phyloP scores from a whole-genome alignment of 1,139 yeast genomes.

The Yamadazyma jaroonii region DNA sequence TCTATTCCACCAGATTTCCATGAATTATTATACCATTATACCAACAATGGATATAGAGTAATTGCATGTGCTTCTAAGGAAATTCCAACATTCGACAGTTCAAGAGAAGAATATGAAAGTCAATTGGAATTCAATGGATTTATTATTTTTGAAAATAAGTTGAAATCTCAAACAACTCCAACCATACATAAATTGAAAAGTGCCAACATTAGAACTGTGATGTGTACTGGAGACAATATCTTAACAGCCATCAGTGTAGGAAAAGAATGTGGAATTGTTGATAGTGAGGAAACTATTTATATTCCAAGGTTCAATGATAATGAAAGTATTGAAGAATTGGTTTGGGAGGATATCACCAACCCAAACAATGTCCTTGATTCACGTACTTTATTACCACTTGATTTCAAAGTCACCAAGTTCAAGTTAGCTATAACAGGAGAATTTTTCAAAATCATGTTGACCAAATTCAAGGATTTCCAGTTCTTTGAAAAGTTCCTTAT shows the following conservation, averaged over 20 bases:
- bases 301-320: constrained; percentile 60
- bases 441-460: constrained; percentile 72
- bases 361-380: constrained; percentile 56
- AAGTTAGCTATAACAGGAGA: constrained; percentile 90
- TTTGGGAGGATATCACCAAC: constrained; percentile 70
- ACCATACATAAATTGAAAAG: constrained; percentile 56
- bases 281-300: constrained; percentile 46
- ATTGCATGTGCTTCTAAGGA: constrained; percentile 86
- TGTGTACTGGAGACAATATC: constrained; percentile 98
- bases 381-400: constrained; percentile 53
- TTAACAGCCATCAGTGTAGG: constrained; percentile 94
- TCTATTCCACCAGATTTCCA: constrained; percentile 75
- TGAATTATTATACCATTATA: constrained; percentile 73
- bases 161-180: constrained; percentile 64
- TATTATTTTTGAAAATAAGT: constrained; percentile 85
- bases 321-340: constrained; percentile 27
- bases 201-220: constrained; percentile 78
- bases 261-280: constrained; percentile 71
- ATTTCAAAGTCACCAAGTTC: constrained; percentile 37
- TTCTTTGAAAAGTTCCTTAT: constrained; percentile 60
- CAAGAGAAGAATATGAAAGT: constrained; percentile 63
- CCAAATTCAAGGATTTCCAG: constrained; percentile 42
- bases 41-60: constrained; percentile 91
- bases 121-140: constrained; percentile 78
- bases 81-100: constrained; percentile 13